phyloP scores from a whole-genome alignment of 768 basidiomycete genomes.

The Tylopilus intermedius region DNA sequence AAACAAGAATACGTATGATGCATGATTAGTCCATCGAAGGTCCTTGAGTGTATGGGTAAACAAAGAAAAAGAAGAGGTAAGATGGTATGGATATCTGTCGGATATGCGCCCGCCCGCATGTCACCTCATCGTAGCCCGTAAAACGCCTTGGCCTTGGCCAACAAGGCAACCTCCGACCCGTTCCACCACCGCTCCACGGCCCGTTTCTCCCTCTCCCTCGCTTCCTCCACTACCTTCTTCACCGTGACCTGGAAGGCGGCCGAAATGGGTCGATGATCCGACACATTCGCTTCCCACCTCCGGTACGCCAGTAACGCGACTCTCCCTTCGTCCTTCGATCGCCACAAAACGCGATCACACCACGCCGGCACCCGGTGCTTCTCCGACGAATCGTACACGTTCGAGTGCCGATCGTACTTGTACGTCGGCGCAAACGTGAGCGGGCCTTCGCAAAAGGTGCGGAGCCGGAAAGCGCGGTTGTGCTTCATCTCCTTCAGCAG shows the following conservation, averaged over 20 bases:
- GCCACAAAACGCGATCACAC: constrained; percentile 93
- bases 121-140: constrained; percentile 27
- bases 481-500: constrained; percentile 81
- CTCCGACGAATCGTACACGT: constrained; percentile 82
- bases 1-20: neutral
- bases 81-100: neutral
- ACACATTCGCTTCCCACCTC: constrained; percentile 82
- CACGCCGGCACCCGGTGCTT: constrained; percentile 89
- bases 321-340: constrained; percentile 48
- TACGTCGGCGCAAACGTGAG: constrained; percentile 88
- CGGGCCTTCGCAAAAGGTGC: constrained; percentile 75
- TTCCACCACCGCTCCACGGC: constrained; percentile 56
- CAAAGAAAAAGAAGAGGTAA: too few relatives aligned
- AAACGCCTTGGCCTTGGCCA: constrained; percentile 31
- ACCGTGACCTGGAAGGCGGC: constrained; percentile 70
- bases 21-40: neutral
- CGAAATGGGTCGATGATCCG: constrained; percentile 87
- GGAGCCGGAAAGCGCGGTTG: constrained; percentile 85
- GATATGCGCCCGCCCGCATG: neutral
- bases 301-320: constrained; percentile 67
- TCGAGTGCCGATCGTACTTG: constrained; percentile 82
- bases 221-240: constrained; percentile 62
- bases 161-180: constrained; percentile 26
- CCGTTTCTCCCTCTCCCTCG: constrained; percentile 51
- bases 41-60: neutral